Evolutionary conservation across 805 yeast genomes (phyloP), one percentile per base, ranked within the genome.

Genomic region (Ogataea henricii): DNA sequence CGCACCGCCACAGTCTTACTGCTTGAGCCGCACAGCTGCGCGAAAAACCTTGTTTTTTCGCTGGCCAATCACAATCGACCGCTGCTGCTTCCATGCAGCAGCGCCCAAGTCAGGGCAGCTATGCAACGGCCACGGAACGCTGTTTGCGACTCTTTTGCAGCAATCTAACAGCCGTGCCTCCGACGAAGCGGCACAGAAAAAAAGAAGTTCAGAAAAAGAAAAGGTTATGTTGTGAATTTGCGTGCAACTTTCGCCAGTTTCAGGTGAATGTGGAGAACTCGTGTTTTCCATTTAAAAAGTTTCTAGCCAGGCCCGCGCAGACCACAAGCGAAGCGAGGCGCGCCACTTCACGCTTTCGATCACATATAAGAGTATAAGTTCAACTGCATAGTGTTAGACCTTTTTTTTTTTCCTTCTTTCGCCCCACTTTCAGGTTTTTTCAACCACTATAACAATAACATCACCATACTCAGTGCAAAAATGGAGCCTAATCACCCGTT

Each of bases 401-500:
- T 8, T 22, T 22, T 6, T 22, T 22, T 22, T 22, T 30, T 30
- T n/a, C 17, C 34, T 30, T 30, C 18, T 30, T 30, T 14, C 16
- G 32, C 13, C 10, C 27, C n/a, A 13, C n/a, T 27, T n/a, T n/a
- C n/a, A 8, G 13, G 13, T 27, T 27, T 27, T 27, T 27, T 27
- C 30, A 12, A n/a, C 13, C 30, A 27, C 30, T 27, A 4, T 12
- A 13, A 6, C 30, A 13, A 12, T 27, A 27, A 12, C 30, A 12
- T 13, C 30, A 14, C 30, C 30, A 27, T 12, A 16, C 21, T n/a
- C 21, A n/a, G 18, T 16, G 12, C 17, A 6, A 4, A 10, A 16
- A 25, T 25, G 29, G 21, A 23, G 14, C 20, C 23, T 6, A 23
- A 23, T 4, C 18, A 14, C 16, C 21, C 47, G 2, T 84, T 84